Evolutionary conservation across 306 rosid genomes (phyloP), one percentile per base, ranked within the genome.

Genomic region (Parietaria judaica): DNA sequence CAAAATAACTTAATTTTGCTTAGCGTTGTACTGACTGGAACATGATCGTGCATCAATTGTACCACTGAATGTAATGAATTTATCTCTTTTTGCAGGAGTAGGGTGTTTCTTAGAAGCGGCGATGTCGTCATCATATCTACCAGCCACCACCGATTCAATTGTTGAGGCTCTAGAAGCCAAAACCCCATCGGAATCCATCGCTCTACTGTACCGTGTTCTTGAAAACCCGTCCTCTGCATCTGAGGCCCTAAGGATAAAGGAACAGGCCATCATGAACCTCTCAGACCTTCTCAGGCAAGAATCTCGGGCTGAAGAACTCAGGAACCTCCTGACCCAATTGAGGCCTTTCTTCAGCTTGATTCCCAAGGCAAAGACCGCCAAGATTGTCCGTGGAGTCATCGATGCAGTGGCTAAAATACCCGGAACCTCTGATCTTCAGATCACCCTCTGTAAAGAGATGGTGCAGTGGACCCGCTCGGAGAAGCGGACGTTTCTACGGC

Each of bases 341-440:
- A 88, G 98, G 86, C 95, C 98, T 63, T 88, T 91, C 70, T 91
- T 91, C 65, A 88, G 80, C 75, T 74, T 83, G 84, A 87, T 91
- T 35, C 97, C 97, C 11, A 87, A 88, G 73, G 96, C 95, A 10
- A 91, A 91, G 74, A 91, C 96, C 49, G 98, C 98, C 13, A 91
- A 91, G 74, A 87, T 91, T 35, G 98, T 91, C 11, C 86, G 98
- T 58, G 84, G 84, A 46, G 79, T 91, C 37, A 83, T 91, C 51
- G 98, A 91, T 70, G 72, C 95, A 0, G 89, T 91, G 35, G 92
- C 98, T 54, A 88, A 91, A 74, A 81, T 91, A 64, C 98, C 96
- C 1, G 85, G 79, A 43, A 85, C 98, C 45, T 78, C 95, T 67
- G 86, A 87, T 73, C 95, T 91, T 6, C 95, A 91, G 73, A 85